phyloP scores from a whole-genome alignment of 495 filamentous ascomycete species.

The Aspergillus indologenus region DNA sequence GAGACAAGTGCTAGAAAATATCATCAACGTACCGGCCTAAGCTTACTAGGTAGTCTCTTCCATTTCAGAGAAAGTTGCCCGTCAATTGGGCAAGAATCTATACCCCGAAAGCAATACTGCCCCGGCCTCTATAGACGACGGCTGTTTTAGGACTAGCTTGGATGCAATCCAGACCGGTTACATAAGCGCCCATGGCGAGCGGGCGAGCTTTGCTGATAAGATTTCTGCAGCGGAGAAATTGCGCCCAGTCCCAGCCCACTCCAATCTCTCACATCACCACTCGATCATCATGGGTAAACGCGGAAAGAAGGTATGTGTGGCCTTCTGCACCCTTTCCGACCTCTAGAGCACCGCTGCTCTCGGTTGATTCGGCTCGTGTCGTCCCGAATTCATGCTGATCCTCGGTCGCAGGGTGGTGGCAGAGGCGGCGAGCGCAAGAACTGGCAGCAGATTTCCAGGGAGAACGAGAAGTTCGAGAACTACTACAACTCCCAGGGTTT shows the following conservation, averaged over 20 bases:
- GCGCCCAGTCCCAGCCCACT: not conserved
- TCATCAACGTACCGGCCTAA: no score
- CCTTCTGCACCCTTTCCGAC: not conserved
- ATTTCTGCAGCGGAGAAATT: slow-evolving; percentile 10
- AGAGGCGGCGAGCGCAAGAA: slow-evolving; percentile 34
- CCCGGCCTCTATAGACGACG: no score
- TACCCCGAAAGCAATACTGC: no score
- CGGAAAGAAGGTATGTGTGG: slow-evolving; percentile 33
- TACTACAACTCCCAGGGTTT: slow-evolving; percentile 79
- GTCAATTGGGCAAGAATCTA: no score
- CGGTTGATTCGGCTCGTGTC: not conserved
- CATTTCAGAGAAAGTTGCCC: no score
- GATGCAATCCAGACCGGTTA: not conserved
- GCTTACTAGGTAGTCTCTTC: no score
- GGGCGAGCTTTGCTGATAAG: slow-evolving; percentile 1
- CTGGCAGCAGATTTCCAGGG: slow-evolving; percentile 60
- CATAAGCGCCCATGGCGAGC: not conserved
- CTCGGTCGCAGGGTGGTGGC: slow-evolving; percentile 27
- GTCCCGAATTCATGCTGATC: slow-evolving; percentile 12
- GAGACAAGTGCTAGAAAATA: no score
- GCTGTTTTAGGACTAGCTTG: not conserved
- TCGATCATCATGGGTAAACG: slow-evolving; percentile 37
- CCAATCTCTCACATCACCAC: not conserved
- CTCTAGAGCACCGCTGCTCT: slow-evolving; percentile 1
- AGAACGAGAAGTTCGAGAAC: slow-evolving; percentile 73